Base-by-base conservation (phyloP, 2,329 filamentous ascomycete genomes). In the Blastomyces percursus region DNA sequence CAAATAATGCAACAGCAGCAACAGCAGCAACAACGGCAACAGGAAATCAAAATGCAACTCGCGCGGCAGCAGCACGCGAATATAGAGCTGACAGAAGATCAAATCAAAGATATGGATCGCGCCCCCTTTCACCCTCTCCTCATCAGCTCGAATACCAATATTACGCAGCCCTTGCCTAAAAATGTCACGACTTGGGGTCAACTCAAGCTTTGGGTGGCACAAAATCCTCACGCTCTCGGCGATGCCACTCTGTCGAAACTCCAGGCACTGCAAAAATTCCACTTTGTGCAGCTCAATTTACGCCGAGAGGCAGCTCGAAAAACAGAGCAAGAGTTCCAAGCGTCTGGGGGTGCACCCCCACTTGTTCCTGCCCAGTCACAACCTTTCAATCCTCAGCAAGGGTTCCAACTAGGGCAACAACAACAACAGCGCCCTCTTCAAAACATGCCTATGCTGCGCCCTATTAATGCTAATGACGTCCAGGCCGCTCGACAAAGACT, bases 161-260 rank as follows among this genome's bases (percentile, higher is more conserved):
- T 71, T 8, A 66, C 67, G 14, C 69, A 72, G 32, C 70, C 74
- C 21, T 68, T 83, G 11, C 82, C 83, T 6, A 78, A 77, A 35
- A 71, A 79, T 14, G 74, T 85, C 30, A 80, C 78, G 66, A 80
- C 78, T 2, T 86, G 83, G 83, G 78, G 78, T 9, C 79, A 84
- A 62, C 73, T 86, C 7, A 85, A 84, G 70, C 73, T 79, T 60
- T 82, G 81, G 75, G 78, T 79, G 19, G 68, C 70, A 35, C 73
- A 78, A 52, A 83, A 83, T 62, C 73, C 74, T 19, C 73, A 74
- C 57, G 72, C 74, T 5, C 66, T 80, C 57, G 76, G 75, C 21
- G 74, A 73, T 11, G 73, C 75, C 3, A 77, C 76, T 54, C 61
- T 77, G 21, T 66, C 73, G 6, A 79, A 75, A 61, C 66, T 82